phyloP scores from a whole-genome alignment of 1,284 basidiomycete species.

The Pyrrhoderma noxium region DNA sequence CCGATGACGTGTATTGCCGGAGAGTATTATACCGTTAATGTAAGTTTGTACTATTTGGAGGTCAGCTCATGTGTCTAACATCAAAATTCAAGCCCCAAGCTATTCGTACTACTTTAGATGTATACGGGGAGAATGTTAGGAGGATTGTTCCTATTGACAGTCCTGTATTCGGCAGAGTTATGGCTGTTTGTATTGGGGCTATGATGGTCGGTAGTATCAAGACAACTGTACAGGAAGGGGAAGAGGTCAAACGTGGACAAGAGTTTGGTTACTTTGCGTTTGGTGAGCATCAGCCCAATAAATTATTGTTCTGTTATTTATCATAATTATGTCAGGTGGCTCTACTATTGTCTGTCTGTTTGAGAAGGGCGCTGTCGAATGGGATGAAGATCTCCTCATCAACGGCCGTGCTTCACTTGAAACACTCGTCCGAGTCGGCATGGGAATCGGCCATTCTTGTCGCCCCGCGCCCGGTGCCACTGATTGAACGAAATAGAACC shows the following conservation, averaged over 20 bases:
- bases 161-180: constrained; percentile 79
- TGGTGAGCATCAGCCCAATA: constrained; percentile 42
- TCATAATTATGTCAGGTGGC: constrained; percentile 47
- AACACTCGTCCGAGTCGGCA: constrained; percentile 83
- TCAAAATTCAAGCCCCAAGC: constrained; percentile 61
- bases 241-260: constrained; percentile 72
- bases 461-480: background rate
- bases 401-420: constrained; percentile 80
- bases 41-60: constrained; percentile 31
- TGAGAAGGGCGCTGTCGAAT: constrained; percentile 73
- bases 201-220: constrained; percentile 94
- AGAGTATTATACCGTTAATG: constrained; percentile 91
- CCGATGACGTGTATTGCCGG: constrained; percentile 75
- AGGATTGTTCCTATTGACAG: constrained; percentile 88
- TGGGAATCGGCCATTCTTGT: constrained; percentile 62
- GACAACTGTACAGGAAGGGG: constrained; percentile 80
- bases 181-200: constrained; percentile 84
- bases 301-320: constrained; percentile 13
- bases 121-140: constrained; percentile 90
- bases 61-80: background rate
- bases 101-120: constrained; percentile 75
- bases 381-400: constrained; percentile 87
- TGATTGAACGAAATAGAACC: too few species aligned
- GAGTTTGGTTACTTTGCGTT: constrained; percentile 95
- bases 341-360: constrained; percentile 86